phyloP scores from a whole-genome alignment of 2,329 filamentous ascomycete genomes.

The Hirsutella rhossiliensis region DNA sequence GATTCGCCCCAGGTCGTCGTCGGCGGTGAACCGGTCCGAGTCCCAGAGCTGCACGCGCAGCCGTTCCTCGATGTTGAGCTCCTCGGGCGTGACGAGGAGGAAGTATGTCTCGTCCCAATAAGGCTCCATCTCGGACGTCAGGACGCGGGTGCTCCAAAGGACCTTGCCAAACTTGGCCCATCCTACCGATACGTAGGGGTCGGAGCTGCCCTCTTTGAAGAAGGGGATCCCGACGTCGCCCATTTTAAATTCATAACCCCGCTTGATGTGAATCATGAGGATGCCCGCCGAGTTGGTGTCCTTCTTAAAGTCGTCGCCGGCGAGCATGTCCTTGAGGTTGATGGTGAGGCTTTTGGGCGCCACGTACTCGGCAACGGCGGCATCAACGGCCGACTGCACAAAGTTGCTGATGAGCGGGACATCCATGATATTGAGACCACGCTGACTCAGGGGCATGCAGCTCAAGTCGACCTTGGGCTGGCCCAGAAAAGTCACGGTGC shows the following conservation, averaged over 20 bases:
- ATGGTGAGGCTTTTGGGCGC: constrained; percentile 64
- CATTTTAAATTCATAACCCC: constrained; percentile 58
- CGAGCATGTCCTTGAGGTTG: constrained; percentile 65
- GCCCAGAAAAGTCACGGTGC: constrained; percentile 61
- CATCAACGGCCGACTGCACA: constrained; percentile 62
- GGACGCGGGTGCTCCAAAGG: constrained; percentile 48
- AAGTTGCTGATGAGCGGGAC: constrained; percentile 64
- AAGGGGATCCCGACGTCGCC: constrained; percentile 53
- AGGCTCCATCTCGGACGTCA: constrained; percentile 53
- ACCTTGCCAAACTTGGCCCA: constrained; percentile 69
- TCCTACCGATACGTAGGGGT: constrained; percentile 59
- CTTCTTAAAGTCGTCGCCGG: constrained; percentile 70
- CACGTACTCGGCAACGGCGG: constrained; percentile 63
- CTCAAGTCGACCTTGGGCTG: constrained; percentile 62
- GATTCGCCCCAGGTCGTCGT: constrained; percentile 63
- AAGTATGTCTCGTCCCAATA: constrained; percentile 60
- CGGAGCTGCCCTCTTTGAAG: constrained; percentile 47
- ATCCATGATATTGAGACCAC: constrained; percentile 62
- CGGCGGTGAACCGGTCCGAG: constrained; percentile 58
- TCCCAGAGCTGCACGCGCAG: constrained; percentile 65
- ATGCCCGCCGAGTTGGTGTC: constrained; percentile 55
- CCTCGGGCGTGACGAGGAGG: constrained; percentile 57
- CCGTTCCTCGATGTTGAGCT: constrained; percentile 59
- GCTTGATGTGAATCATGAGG: constrained; percentile 52
- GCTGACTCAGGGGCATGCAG: constrained; percentile 57